Conservation (phyloP, 1,139 yeast genomes). For the Kurtzmaniella quercitrusa region DNA sequence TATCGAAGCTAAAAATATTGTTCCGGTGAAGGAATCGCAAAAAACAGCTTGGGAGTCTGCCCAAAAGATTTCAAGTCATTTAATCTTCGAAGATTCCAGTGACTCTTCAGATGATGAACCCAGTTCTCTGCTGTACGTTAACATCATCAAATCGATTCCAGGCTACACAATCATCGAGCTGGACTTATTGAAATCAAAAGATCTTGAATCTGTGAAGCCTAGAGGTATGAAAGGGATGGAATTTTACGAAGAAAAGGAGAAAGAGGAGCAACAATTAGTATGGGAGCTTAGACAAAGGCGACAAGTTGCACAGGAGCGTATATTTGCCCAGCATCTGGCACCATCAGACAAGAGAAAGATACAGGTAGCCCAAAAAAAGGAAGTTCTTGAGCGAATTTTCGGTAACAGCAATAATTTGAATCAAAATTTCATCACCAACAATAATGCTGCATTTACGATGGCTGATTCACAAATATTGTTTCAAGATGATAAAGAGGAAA, state of each 20-base stretch:
- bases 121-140: background rate
- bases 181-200: slow-evolving; percentile 16
- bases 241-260: slow-evolving; percentile 10
- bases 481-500: slow-evolving; percentile 43
- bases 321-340: slow-evolving; percentile 31
- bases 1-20: background rate
- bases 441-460: slow-evolving; percentile 33
- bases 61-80: slow-evolving; percentile 32
- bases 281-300: slow-evolving; percentile 31
- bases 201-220: slow-evolving; percentile 11
- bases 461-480: slow-evolving; percentile 39
- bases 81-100: slow-evolving; percentile 33
- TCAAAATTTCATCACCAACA: slow-evolving; percentile 41
- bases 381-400: slow-evolving; percentile 34
- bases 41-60: slow-evolving; percentile 48
- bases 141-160: slow-evolving; percentile 29
- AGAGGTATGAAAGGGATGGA: slow-evolving; percentile 6
- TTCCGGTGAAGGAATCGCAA: slow-evolving; percentile 30
- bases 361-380: slow-evolving; percentile 42
- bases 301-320: slow-evolving; percentile 31
- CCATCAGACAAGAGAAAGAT: slow-evolving; percentile 35
- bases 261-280: slow-evolving; percentile 28
- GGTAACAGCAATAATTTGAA: slow-evolving; percentile 39
- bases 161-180: slow-evolving; percentile 41
- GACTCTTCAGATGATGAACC: slow-evolving; percentile 23